Percentiles rank a stretch among this genome's conserved stretches.
Conservation (phyloP, 2,329 filamentous ascomycete species). For the Curvularia verruculosa region DNA sequence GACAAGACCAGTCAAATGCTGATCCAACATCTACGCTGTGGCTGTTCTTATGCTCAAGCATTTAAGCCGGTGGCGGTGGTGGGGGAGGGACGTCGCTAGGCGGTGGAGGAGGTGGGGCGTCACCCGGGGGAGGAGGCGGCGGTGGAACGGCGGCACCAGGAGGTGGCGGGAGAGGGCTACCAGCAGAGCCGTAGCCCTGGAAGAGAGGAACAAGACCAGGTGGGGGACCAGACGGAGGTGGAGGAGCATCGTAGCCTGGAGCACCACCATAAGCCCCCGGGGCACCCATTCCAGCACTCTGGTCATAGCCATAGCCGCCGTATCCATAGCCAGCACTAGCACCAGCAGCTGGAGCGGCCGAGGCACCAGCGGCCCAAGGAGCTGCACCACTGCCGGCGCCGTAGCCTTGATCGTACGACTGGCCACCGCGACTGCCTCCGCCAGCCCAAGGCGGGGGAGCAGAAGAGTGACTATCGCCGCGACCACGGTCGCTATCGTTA, state of each 20-base stretch:
- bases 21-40: conserved; percentile 4
- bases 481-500: conserved; percentile 52
- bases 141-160: conserved; percentile 65
- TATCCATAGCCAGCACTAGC: conserved; percentile 55
- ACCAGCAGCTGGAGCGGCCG: conserved; percentile 39
- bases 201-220: conserved; percentile 69
- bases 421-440: conserved; percentile 42
- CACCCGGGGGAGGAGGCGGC: conserved; percentile 65
- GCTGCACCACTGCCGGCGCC: conserved; percentile 42
- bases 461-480: conserved; percentile 46
- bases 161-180: conserved; percentile 65
- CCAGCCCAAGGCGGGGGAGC: conserved; percentile 51
- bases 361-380: conserved; percentile 50
- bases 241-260: conserved; percentile 49
- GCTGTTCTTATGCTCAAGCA: not conserved
- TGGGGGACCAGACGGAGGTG: conserved; percentile 53
- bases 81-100: conserved; percentile 63
- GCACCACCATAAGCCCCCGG: conserved; percentile 54
- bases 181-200: conserved; percentile 65
- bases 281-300: conserved; percentile 31
- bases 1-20: not conserved
- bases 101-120: conserved; percentile 60
- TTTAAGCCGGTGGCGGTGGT: conserved; percentile 38
- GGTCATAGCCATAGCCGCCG: conserved; percentile 43
- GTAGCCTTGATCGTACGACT: conserved; percentile 38